Evolutionary conservation across 179 eudicot genomes (phyloP).

Genomic region (Silene coronaria): DNA sequence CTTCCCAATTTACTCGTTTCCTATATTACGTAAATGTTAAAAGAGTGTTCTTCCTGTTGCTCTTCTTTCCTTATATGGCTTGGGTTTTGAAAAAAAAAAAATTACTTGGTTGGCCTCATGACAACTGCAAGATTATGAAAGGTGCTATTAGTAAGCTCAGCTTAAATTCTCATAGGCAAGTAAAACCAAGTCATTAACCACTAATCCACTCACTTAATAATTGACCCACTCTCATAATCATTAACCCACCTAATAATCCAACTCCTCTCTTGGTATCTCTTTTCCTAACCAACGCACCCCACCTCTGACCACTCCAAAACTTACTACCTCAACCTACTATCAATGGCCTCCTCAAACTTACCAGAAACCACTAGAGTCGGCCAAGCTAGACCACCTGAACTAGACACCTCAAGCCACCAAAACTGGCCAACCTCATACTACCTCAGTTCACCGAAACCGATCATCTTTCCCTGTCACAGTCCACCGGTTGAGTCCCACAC

Average conservation of each 20-base stretch:
- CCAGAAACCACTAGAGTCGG: background rate
- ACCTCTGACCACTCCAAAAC: background rate
- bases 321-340: background rate
- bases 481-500: too few species aligned
- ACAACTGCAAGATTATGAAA: too few species aligned
- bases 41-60: background rate
- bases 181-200: too few species aligned
- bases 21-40: too few species aligned
- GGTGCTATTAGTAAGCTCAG: too few species aligned
- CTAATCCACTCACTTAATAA: too few species aligned
- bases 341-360: background rate
- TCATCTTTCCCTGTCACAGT: background rate
- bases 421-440: background rate
- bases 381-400: background rate
- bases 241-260: too few species aligned
- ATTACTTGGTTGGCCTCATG: too few species aligned
- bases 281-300: background rate
- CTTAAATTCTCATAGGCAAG: too few species aligned
- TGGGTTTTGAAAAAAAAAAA: too few species aligned
- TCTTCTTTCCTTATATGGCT: background rate
- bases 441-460: background rate
- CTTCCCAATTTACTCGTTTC: too few species aligned
- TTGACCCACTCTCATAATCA: too few species aligned
- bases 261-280: background rate
- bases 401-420: background rate